These are phyloP conservation scores for Microbotryum silenes-acaulis DNA, from an alignment of 1,284 basidiomycete genomes.

Conservation along the genomic window DNA sequence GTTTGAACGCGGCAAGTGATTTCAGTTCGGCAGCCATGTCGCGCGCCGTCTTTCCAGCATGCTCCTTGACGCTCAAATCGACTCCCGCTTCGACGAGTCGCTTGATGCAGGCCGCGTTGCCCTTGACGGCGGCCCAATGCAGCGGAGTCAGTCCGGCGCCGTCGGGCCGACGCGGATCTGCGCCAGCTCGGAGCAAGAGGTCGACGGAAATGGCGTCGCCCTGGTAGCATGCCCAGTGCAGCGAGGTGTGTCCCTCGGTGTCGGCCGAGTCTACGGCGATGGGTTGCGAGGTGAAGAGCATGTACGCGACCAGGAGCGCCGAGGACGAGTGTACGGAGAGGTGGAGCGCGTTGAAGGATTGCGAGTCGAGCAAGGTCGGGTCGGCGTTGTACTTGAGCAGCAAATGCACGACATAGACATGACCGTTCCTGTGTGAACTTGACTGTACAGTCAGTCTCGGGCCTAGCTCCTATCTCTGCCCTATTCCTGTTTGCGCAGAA, in stretches of 20 bases:
- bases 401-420: constrained; percentile 87
- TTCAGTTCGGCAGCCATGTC: constrained; percentile 95
- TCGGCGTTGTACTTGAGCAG: constrained; percentile 83
- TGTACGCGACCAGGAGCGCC: constrained; percentile 87
- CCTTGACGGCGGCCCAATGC: constrained; percentile 98
- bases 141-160: constrained; percentile 78
- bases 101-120: constrained; percentile 75
- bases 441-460: neutral
- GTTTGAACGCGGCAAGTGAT: constrained; percentile 75
- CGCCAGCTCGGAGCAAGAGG: constrained; percentile 78
- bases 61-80: constrained; percentile 71
- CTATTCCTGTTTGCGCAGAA: neutral
- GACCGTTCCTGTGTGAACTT: constrained; percentile 59
- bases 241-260: constrained; percentile 81
- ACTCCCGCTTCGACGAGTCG: constrained; percentile 76
- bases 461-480: neutral
- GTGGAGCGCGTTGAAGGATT: constrained; percentile 95
- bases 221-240: constrained; percentile 99
- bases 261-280: constrained; percentile 82
- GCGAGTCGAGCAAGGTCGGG: constrained; percentile 80
- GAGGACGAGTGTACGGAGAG: constrained; percentile 88
- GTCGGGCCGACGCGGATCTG: constrained; percentile 66
- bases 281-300: constrained; percentile 54
- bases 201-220: constrained; percentile 94
- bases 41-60: constrained; percentile 74